A percentile compares a stretch with the other conserved stretches of the same genome.
phyloP scores from a whole-genome alignment of 345 rosid genomes.

The Boechera retrofracta region DNA sequence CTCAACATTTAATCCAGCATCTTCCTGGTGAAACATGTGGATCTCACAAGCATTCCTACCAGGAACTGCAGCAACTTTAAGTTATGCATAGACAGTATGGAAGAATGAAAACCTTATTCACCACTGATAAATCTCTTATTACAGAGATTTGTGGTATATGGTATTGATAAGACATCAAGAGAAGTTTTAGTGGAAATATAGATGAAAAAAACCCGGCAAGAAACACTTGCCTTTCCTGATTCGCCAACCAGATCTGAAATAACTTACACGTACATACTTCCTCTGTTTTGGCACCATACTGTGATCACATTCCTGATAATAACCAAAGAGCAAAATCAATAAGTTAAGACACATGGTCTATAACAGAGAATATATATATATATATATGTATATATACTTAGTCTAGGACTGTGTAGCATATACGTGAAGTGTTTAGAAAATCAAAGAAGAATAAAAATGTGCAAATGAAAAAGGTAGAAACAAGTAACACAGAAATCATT shows the following conservation, averaged over 20 bases:
- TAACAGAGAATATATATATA: not conserved
- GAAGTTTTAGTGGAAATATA: not conserved
- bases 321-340: constrained; percentile 19
- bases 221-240: constrained; percentile 72
- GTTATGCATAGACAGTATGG: constrained; percentile 3
- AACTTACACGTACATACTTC: constrained; percentile 80
- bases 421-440: not conserved
- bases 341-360: not conserved
- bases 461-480: not conserved
- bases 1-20: constrained; percentile 86
- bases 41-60: constrained; percentile 89
- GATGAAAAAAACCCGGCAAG: not conserved
- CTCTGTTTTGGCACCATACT: constrained; percentile 62
- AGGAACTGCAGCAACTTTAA: constrained; percentile 59
- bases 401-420: not conserved
- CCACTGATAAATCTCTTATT: constrained; percentile 8
- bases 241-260: constrained; percentile 96
- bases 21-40: constrained; percentile 89
- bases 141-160: constrained; percentile 4
- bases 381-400: not conserved
- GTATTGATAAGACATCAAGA: constrained; percentile 15
- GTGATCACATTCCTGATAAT: constrained; percentile 80
- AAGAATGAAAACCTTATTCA: not conserved
- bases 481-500: not conserved
- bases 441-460: not conserved